Evolutionary conservation across 1,284 basidiomycete species (phyloP), one percentile per base, ranked within the genome.

Genomic region (Ustilago lituana): DNA sequence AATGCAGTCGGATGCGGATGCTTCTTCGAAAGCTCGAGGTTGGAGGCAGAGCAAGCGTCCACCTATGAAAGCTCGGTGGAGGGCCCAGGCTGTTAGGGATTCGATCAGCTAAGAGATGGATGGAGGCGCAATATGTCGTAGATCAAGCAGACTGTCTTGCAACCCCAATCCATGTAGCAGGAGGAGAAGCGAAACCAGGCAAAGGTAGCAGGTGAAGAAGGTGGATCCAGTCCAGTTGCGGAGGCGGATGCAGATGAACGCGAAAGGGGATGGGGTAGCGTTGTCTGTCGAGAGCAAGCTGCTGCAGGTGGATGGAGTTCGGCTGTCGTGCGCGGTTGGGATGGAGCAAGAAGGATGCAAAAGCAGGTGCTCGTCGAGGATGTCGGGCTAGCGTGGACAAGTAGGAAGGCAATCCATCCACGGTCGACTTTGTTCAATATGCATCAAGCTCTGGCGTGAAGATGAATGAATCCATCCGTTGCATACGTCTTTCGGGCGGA

Each of bases 381-480:
- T 35, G 23, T 37, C 47, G 38, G 41, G 23, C 19, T 41, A 15
- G 31, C 38, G 14, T 35, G 49, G 49, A 41, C 32, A n/a, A 35
- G 49, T 35, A 36, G 39, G 19, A 41, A 41, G 38, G 31, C 11
- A 9, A 20, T 51, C 39, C 39, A 51, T 51, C 49, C 49, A 43
- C 22, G 24, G 33, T 29, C 22, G 46, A 23, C 27, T 44, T n/a
- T n/a, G n/a, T n/a, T n/a, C n/a, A n/a, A n/a, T n/a, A 15, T 39
- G 38, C 38, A 39, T 37, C 33, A 26, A 37, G 23, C 33, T 24
- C 22, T n/a, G n/a, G n/a, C n/a, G n/a, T n/a, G n/a, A 19, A 27
- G 35, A 33, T n/a, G 23, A 22, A n/a, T 47, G 46, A 36, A 51
- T 51, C 49, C 49, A 51, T 51, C 49, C 49, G 26, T 38, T 43